Evolutionary conservation across 129 eudicot genomes (phyloP).

Genomic region (Silybum marianum): DNA sequence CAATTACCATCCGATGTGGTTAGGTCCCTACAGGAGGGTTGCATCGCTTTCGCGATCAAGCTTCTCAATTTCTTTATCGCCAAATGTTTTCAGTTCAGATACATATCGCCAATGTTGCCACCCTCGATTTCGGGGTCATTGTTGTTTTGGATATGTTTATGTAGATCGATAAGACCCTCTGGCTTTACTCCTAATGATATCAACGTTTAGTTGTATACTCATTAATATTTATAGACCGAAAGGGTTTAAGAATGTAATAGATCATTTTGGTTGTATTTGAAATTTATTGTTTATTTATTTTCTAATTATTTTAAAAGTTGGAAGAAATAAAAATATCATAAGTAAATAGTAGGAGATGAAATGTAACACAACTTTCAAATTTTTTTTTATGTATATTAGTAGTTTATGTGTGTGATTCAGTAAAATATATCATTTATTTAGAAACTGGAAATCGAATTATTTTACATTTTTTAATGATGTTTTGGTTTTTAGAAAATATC

Average conservation of each 20-base stretch:
- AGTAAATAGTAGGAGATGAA: too few species aligned
- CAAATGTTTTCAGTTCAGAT: conserved; percentile 33
- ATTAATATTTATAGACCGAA: neutral
- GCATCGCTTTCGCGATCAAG: conserved; percentile 26
- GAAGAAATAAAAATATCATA: neutral
- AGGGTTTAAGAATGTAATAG: neutral
- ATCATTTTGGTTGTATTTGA: neutral
- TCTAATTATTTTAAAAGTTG: neutral
- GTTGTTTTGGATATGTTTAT: conserved; percentile 29
- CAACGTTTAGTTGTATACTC: neutral
- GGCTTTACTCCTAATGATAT: neutral
- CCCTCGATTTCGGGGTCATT: conserved; percentile 15
- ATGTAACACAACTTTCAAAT: too few species aligned
- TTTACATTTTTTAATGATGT: too few species aligned
- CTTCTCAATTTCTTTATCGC: conserved; percentile 36
- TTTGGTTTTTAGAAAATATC: too few species aligned
- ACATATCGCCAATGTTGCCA: conserved; percentile 16
- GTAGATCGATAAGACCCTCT: neutral
- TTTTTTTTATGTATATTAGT: too few species aligned
- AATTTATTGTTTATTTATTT: neutral
- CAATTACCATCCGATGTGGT: neutral
- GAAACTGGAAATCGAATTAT: too few species aligned
- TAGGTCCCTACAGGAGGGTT: conserved; percentile 9
- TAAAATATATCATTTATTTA: too few species aligned
- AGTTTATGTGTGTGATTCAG: too few species aligned